phyloP scores from a whole-genome alignment of 1,284 basidiomycete genomes.

The Neonothopanus nambi region DNA sequence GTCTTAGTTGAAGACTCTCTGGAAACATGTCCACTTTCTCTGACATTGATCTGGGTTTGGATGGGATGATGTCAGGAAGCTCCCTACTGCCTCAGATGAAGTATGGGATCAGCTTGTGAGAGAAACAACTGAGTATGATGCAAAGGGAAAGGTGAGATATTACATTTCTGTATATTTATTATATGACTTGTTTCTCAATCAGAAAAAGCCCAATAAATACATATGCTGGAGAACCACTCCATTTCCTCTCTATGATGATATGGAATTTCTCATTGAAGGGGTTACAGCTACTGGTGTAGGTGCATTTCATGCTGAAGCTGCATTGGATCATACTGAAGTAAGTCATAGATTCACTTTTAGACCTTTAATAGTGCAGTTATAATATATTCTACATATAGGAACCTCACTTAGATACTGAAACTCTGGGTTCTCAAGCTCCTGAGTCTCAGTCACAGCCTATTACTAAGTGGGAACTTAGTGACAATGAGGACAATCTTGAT shows the following conservation, averaged over 20 bases:
- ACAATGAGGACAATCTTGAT: no score
- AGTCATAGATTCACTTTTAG: no score
- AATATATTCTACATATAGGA: not conserved
- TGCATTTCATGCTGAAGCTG: slow-evolving; percentile 21
- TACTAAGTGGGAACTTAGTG: no score
- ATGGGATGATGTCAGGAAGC: slow-evolving; percentile 27
- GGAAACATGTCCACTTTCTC: slow-evolving; percentile 23
- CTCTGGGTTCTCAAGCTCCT: no score
- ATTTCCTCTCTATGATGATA: slow-evolving; percentile 30
- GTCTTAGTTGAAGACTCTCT: slow-evolving; percentile 31
- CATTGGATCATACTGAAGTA: no score
- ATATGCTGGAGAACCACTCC: slow-evolving; percentile 25
- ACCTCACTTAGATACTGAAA: no score
- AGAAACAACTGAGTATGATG: no score
- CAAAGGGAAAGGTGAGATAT: no score
- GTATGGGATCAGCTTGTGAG: slow-evolving; percentile 28
- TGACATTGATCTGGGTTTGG: slow-evolving; percentile 32
- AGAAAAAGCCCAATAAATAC: slow-evolving; percentile 22
- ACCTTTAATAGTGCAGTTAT: not conserved
- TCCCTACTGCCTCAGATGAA: slow-evolving; percentile 27
- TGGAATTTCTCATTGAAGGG: slow-evolving; percentile 27
- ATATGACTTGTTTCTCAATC: slow-evolving; percentile 2
- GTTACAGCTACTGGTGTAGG: slow-evolving; percentile 27
- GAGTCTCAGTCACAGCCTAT: no score
- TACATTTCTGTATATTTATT: no score